Evolutionary conservation across 2,329 filamentous ascomycete species (phyloP), one percentile per base, ranked within the genome.

Genomic region (Coniosporium tulheliwenetii): DNA sequence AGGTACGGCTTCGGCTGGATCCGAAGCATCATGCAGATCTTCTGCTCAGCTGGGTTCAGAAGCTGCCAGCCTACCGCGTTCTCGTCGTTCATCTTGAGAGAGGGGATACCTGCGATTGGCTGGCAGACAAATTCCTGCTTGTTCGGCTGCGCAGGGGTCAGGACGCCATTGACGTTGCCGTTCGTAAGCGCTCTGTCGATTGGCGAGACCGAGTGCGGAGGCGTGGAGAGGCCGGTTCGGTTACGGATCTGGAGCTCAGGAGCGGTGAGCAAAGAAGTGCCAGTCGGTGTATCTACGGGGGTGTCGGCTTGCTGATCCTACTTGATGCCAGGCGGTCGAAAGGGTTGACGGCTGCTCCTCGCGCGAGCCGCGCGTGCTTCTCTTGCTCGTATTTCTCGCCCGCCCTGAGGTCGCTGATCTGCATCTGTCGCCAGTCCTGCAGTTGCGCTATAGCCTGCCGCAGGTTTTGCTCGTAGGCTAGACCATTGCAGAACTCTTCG

Each of bases 351-450:
- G 84, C 81, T 31, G 70, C 56, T 34, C 67, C 63, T 41, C 70
- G 60, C 37, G 87, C 81, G 39, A 79, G 74, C 10, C 91, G 75
- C 42, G 74, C 64, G 30, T 80, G 70, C 62, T 96, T 98, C 47
- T 96, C 91, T 13, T 75, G 68, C 60, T 98, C 91, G 55, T 91
- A 98, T 57, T 89, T 93, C 57, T 94, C 85, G 29, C 91, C 91
- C 16, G 78, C 79, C 42, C 81, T 78, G 9, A 98, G 69, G 46
- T 93, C 86, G 1, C 81, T 81, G 45, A 98, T 91, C 14, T 81
- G 77, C 62, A 85, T 75, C 37, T 75, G 75, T 30, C 91, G 78
- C 91, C 91, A 98, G 53, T 96, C 91, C 55, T 96, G 89, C 2
- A 98, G 67, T 57, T 96, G 89, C 0, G 73, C 48, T 44, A 98